These are phyloP conservation scores for Curvularia sp. DNA, from an alignment of 2,329 filamentous ascomycete species.

Conservation along the genomic window DNA sequence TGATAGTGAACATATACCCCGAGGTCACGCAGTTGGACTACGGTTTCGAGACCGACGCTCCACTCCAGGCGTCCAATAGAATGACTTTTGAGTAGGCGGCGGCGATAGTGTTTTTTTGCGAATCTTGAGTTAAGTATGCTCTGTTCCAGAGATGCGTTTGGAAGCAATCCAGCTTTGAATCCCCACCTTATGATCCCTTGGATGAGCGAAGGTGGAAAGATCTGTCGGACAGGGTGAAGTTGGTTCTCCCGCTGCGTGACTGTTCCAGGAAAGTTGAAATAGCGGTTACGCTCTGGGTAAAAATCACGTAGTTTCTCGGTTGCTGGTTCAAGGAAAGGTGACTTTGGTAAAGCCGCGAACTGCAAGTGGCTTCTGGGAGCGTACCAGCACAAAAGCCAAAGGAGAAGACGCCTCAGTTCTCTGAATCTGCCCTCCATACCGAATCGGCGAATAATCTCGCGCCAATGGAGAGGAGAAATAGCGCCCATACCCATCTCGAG, in stretches of 20 bases:
- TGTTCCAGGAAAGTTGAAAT: conserved; percentile 27
- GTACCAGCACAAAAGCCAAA: conserved; percentile 59
- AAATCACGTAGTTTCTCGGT: conserved; percentile 25
- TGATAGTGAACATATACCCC: conserved; percentile 35
- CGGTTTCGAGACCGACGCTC: conserved; percentile 36
- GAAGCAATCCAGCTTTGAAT: conserved; percentile 39
- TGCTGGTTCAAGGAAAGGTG: conserved; percentile 32
- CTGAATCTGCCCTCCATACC: conserved; percentile 63
- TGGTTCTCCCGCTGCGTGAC: conserved; percentile 14
- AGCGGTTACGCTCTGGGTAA: conserved; percentile 21
- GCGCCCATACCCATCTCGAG: conserved; percentile 53
- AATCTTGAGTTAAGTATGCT: conserved; percentile 25
- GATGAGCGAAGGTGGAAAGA: conserved; percentile 36
- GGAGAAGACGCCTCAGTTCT: conserved; percentile 59
- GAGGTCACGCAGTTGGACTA: conserved; percentile 40
- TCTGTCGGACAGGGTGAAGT: conserved; percentile 36
- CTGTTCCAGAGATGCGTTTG: conserved; percentile 35
- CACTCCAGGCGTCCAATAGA: conserved; percentile 33
- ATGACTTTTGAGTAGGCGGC: conserved; percentile 23
- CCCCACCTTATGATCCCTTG: conserved; percentile 47
- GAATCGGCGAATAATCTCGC: conserved; percentile 64
- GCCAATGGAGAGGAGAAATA: conserved; percentile 59
- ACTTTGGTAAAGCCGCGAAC: conserved; percentile 31
- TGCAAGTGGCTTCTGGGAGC: conserved; percentile 31
- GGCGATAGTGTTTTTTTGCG: conserved; percentile 37